Base-by-base conservation (phyloP, 305 asterid species). In the Rubia tinctorum region DNA sequence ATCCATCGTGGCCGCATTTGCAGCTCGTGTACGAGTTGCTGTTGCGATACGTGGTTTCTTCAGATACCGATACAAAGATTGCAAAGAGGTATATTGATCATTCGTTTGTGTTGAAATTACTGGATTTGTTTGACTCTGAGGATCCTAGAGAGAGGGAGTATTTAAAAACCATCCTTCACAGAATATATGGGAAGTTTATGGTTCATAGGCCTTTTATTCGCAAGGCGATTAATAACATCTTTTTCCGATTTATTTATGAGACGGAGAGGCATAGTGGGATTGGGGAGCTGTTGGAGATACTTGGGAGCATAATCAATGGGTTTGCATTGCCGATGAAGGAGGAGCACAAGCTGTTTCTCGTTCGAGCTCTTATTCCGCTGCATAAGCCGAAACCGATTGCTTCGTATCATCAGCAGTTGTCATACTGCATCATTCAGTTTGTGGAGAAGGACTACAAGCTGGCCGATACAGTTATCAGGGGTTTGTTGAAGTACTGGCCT, bases 241-340 rank as follows among this genome's bases (percentile, higher is more conserved):
- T 93, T 75, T 93, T 88, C 61, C 77, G 91, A 76, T 90, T 88
- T 85, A 83, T 93, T 68, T 91, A 86, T 49, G 98, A 93, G 82
- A 85, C 88, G 0, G 96, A 86, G 80, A 86, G 88, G 78, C 96
- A 90, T 69, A 85, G 84, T 69, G 98, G 98, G 76, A 87, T 93
- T 12, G 96, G 86, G 37, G 98, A 93, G 86, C 83, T 93, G 44
- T 63, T 93, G 91, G 98, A 93, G 87, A 90, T 93, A 49, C 85
- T 90, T 8, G 98, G 97, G 71, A 93, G 98, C 73, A 91, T 93
- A 73, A 90, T 93, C 53, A 93, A 90, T 77, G 98, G 98, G 44
- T 91, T 88, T 66, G 95, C 98, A 20, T 77, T 91, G 90, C 98
- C 98, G 15, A 85, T 93, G 96, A 93, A 93, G 82, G 98, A 91